Conservation (phyloP, 352 stramenopile genomes). For the Globisporangium perplexum region DNA sequence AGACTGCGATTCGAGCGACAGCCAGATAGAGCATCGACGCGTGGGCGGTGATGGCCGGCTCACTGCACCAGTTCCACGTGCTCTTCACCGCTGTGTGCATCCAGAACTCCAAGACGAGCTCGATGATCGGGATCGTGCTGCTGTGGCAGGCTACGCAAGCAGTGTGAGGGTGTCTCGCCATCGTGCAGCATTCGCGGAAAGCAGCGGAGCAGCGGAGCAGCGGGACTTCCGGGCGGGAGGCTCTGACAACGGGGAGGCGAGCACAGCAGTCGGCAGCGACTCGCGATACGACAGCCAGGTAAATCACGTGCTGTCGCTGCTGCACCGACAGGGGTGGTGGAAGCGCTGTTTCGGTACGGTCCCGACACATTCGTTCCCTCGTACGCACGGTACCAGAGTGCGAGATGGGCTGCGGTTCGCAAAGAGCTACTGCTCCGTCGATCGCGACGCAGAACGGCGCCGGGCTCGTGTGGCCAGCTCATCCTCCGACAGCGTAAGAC, state of each 20-base stretch:
- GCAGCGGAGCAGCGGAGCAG: not conserved
- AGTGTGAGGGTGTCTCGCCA: not conserved
- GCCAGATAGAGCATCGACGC: conserved; percentile 11
- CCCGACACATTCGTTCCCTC: not conserved
- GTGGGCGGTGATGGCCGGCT: conserved; percentile 8
- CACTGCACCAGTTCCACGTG: conserved; percentile 27
- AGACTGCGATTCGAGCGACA: conserved; percentile 7
- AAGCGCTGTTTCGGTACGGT: not conserved
- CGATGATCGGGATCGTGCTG: conserved; percentile 20
- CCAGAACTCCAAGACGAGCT: conserved; percentile 27
- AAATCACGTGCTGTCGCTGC: not conserved
- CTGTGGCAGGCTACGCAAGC: conserved; percentile 10
- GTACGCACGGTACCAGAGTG: not conserved
- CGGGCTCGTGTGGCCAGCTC: no score
- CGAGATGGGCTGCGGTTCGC: conserved; percentile 3
- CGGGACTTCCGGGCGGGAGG: not conserved
- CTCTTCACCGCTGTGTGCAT: conserved; percentile 31
- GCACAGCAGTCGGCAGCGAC: not conserved
- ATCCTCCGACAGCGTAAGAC: not conserved
- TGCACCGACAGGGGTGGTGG: not conserved
- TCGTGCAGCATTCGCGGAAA: not conserved
- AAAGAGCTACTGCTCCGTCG: not conserved
- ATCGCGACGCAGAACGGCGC: not conserved
- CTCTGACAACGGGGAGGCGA: not conserved
- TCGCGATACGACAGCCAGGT: not conserved